Conservation (phyloP, 768 basidiomycete species). For the Tephrocybe sp. region DNA sequence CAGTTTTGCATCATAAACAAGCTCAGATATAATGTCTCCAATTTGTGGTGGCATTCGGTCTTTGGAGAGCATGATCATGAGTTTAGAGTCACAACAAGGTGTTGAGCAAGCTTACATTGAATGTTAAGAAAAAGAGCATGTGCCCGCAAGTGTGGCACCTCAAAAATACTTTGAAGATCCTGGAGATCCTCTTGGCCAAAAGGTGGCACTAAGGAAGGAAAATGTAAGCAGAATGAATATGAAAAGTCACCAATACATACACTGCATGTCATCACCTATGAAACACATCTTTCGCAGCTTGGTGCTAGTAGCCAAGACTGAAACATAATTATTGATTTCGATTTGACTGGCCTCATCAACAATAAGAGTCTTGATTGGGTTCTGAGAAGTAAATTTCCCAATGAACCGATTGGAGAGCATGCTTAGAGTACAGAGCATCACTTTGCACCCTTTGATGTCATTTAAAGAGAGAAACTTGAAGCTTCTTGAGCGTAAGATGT, state of each 20-base stretch:
- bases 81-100: not conserved
- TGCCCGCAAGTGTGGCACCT: constrained; percentile 57
- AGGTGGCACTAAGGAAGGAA: constrained; percentile 62
- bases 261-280: constrained; percentile 69
- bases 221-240: constrained; percentile 14
- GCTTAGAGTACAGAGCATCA: constrained; percentile 74
- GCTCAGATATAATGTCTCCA: constrained; percentile 68
- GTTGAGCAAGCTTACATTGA: constrained; percentile 58
- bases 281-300: constrained; percentile 55
- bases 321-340: constrained; percentile 53
- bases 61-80: constrained; percentile 26
- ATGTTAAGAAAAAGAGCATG: constrained; percentile 60
- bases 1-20: constrained; percentile 63
- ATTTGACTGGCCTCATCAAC: constrained; percentile 73
- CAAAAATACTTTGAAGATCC: constrained; percentile 76
- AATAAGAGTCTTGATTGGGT: constrained; percentile 51
- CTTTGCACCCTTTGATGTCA: constrained; percentile 41
- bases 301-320: constrained; percentile 34
- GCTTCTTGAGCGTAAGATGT: constrained; percentile 52
- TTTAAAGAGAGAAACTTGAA: constrained; percentile 25
- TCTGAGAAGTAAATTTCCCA: constrained; percentile 28
- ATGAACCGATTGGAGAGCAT: constrained; percentile 60
- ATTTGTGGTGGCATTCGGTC: constrained; percentile 86
- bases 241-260: constrained; percentile 32
- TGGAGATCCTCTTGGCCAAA: constrained; percentile 70